These are phyloP conservation scores for Diaporthe ilicicola DNA, from an alignment of 2,329 filamentous ascomycete species.

Conservation along the genomic window DNA sequence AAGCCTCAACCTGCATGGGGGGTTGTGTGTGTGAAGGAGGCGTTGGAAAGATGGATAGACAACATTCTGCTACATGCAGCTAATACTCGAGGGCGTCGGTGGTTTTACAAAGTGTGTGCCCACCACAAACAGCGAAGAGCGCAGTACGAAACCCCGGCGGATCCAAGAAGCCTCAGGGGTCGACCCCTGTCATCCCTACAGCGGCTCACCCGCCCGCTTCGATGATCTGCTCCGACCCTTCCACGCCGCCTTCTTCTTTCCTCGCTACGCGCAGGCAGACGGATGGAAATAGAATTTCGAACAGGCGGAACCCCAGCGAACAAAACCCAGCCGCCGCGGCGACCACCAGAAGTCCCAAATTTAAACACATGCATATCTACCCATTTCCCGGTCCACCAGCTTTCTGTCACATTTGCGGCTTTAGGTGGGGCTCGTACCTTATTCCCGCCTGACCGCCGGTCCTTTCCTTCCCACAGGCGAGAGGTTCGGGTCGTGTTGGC, in stretches of 20 bases:
- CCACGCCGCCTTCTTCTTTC: background rate
- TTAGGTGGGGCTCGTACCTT: background rate
- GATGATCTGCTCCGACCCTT: background rate
- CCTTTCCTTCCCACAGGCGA: background rate
- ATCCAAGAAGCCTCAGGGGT: background rate
- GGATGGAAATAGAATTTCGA: constrained; percentile 19
- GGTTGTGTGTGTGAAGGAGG: too few relatives aligned
- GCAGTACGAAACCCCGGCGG: background rate
- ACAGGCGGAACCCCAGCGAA: background rate
- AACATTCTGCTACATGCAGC: background rate
- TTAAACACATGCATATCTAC: background rate
- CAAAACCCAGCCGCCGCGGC: background rate
- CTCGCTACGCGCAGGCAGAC: background rate
- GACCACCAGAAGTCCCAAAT: background rate
- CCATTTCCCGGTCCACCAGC: background rate
- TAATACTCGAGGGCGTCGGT: background rate
- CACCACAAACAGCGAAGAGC: background rate
- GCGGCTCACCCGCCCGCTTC: background rate
- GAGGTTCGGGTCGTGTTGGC: background rate
- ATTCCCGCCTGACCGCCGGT: constrained; percentile 6
- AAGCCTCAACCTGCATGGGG: too few relatives aligned
- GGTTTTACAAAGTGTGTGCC: background rate
- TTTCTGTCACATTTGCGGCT: background rate
- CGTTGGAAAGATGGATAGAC: too few relatives aligned
- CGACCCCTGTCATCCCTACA: background rate